Evolutionary conservation across 306 rosid genomes (phyloP).

Genomic region (Vigna trinervia): DNA sequence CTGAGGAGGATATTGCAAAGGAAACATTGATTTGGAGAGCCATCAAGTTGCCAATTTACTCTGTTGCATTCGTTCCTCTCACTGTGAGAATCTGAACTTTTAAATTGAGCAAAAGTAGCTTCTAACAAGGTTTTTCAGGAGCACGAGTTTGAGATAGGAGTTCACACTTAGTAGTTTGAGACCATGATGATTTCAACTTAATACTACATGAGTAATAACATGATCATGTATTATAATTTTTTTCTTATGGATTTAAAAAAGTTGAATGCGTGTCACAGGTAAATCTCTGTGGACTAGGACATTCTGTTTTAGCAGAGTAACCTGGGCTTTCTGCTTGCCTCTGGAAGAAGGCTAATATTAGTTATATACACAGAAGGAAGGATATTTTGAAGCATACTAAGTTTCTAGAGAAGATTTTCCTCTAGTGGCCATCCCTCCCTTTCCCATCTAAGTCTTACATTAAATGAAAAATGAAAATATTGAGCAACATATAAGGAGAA

Average conservation of each 20-base stretch:
- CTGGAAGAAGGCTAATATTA: slow-evolving; percentile 5
- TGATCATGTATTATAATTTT: no score
- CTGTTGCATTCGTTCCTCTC: slow-evolving; percentile 89
- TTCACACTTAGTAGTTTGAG: background rate
- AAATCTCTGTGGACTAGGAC: background rate
- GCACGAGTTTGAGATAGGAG: background rate
- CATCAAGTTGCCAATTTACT: slow-evolving; percentile 81
- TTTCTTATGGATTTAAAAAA: no score
- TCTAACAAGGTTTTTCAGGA: background rate
- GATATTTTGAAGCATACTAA: background rate
- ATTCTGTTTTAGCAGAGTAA: slow-evolving; percentile 1
- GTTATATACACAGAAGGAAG: background rate
- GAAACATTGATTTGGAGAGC: slow-evolving; percentile 86
- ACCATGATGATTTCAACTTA: no score
- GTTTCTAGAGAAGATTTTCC: background rate
- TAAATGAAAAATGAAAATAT: no score
- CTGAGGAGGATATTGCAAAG: slow-evolving; percentile 54
- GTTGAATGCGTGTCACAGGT: no score
- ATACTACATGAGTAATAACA: no score
- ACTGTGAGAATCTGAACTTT: slow-evolving; percentile 60
- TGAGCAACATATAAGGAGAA: no score
- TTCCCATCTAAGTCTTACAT: no score
- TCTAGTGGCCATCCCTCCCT: background rate
- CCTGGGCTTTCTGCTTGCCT: background rate
- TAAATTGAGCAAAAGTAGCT: background rate